Evolutionary conservation across 2,329 filamentous ascomycete species (phyloP).

Genomic region (Diaporthe longicolla): DNA sequence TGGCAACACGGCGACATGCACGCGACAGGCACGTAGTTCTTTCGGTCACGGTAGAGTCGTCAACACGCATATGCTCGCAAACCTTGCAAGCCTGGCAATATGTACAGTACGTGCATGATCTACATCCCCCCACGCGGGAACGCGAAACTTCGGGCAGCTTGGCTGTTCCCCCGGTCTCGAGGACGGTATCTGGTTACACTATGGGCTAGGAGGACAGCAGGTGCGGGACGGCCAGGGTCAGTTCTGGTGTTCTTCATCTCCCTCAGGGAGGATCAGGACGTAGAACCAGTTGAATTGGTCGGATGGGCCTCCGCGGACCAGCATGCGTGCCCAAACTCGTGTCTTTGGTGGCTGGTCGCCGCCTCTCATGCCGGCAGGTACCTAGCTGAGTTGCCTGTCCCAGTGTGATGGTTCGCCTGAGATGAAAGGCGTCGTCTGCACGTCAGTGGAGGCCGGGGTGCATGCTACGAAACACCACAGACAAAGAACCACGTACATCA

Average conservation of each 20-base stretch:
- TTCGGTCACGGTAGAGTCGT: background rate
- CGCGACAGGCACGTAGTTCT: background rate
- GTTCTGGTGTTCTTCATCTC: background rate
- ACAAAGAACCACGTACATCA: slow-evolving; percentile 20
- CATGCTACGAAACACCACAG: background rate
- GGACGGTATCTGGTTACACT: background rate
- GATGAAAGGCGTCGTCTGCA: background rate
- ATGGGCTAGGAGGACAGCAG: background rate
- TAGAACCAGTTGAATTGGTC: background rate
- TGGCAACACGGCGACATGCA: too few species aligned
- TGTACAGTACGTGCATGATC: background rate
- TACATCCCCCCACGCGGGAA: background rate
- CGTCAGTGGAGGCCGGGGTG: background rate
- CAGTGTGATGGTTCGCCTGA: background rate
- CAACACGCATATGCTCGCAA: background rate
- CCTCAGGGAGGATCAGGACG: background rate
- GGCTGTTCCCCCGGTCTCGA: background rate
- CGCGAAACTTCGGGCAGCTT: background rate
- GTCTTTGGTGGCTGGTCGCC: background rate
- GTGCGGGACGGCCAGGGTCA: background rate
- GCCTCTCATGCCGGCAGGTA: background rate
- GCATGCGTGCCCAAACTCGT: background rate
- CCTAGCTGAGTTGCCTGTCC: background rate
- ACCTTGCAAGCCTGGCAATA: background rate
- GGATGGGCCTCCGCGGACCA: too few species aligned